A percentile compares a stretch with the other conserved stretches of the same genome.
phyloP scores from a whole-genome alignment of 78 protist species.

The Chrysochromulina tobinii region DNA sequence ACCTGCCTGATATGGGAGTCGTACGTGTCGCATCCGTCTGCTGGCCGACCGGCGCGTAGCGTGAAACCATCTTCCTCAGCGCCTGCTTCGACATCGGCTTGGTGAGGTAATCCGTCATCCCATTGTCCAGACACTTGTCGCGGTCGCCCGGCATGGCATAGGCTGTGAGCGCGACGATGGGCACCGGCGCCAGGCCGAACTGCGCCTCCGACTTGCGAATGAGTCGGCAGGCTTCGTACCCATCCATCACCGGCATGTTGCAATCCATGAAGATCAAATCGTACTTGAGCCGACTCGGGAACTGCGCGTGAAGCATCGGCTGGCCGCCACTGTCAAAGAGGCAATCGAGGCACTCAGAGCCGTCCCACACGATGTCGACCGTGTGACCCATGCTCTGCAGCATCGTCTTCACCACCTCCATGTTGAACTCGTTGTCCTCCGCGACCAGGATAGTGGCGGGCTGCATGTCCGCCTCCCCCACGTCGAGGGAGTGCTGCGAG shows the following conservation, averaged over 20 bases:
- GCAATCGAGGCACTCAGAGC: background rate
- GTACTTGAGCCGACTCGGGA: background rate
- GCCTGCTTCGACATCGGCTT: constrained; percentile 54
- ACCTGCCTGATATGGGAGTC: too few relatives aligned
- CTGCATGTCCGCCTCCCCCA: too few relatives aligned
- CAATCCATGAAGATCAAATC: constrained; percentile 72
- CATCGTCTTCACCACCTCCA: background rate
- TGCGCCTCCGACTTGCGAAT: too few relatives aligned
- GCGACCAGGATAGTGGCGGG: background rate
- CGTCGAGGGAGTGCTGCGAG: too few relatives aligned
- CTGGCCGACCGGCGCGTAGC: too few relatives aligned
- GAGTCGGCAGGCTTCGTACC: constrained; percentile 51
- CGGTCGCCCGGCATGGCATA: constrained; percentile 48
- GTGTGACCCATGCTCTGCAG: background rate
- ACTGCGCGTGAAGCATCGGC: too few relatives aligned
- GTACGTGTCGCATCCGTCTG: too few relatives aligned
- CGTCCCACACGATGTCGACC: background rate
- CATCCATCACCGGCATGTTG: constrained; percentile 80
- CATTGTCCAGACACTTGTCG: constrained; percentile 47
- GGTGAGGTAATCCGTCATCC: constrained; percentile 72
- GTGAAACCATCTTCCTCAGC: background rate
- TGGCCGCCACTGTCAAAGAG: too few relatives aligned
- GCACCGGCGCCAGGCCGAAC: too few relatives aligned
- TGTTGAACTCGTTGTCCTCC: background rate
- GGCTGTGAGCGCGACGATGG: constrained; percentile 71